These are phyloP conservation scores for Fabrea salina DNA, from an alignment of 169 alveolate species.

Conservation along the genomic window DNA sequence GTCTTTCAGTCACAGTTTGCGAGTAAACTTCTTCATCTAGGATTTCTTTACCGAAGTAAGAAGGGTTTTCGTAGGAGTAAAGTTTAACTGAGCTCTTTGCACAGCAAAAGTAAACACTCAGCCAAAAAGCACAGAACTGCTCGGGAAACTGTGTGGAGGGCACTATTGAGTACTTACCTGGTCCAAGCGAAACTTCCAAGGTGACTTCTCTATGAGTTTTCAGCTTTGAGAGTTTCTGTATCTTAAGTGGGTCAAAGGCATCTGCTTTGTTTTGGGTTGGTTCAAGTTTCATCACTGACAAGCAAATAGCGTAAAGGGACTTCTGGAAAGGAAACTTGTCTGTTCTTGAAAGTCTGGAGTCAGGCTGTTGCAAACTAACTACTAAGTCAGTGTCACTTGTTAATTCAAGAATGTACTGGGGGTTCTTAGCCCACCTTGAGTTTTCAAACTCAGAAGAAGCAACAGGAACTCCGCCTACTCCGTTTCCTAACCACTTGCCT, in stretches of 20 bases:
- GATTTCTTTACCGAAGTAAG: too few relatives aligned
- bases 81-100: too few relatives aligned
- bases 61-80: too few relatives aligned
- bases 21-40: too few relatives aligned
- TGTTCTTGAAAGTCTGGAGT: slow-evolving; percentile 57
- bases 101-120: too few relatives aligned
- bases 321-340: slow-evolving; percentile 70
- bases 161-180: slow-evolving; percentile 54
- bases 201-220: slow-evolving; percentile 62
- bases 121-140: too few relatives aligned
- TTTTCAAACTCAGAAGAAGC: slow-evolving; percentile 39
- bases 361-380: slow-evolving; percentile 62
- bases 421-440: slow-evolving; percentile 61
- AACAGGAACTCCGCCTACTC: slow-evolving; percentile 59
- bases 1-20: too few relatives aligned
- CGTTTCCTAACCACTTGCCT: slow-evolving; percentile 50
- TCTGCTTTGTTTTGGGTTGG: slow-evolving; percentile 24
- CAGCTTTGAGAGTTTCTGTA: slow-evolving; percentile 45
- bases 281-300: slow-evolving; percentile 52
- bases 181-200: slow-evolving; percentile 25
- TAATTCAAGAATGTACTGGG: slow-evolving; percentile 47
- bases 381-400: slow-evolving; percentile 40
- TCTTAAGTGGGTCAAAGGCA: slow-evolving; percentile 39
- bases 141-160: slow-evolving; percentile 59
- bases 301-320: slow-evolving; percentile 54